Evolutionary conservation across 768 basidiomycete species (phyloP).

Genomic region (Mrakia gelida): DNA sequence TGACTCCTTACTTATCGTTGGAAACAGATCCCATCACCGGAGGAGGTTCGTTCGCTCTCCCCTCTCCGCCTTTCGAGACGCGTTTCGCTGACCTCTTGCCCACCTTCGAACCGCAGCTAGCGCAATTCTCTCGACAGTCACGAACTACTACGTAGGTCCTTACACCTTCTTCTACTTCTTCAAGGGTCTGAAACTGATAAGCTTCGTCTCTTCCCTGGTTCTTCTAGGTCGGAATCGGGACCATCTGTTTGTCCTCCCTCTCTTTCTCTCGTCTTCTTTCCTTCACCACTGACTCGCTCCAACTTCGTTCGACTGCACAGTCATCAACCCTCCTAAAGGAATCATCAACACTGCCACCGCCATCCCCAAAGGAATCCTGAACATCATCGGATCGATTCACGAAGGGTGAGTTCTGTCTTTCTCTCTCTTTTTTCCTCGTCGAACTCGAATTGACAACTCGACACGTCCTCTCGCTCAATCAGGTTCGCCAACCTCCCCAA

Average conservation of each 20-base stretch:
- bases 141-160: slow-evolving; percentile 44
- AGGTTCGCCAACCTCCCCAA: slow-evolving; percentile 48
- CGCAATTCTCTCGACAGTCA: slow-evolving; percentile 54
- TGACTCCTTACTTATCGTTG: slow-evolving; percentile 30
- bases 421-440: background rate
- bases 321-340: slow-evolving; percentile 50
- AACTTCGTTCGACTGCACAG: background rate
- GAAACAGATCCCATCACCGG: slow-evolving; percentile 49
- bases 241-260: background rate
- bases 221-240: background rate
- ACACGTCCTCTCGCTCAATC: background rate
- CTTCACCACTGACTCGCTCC: background rate
- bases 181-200: no score
- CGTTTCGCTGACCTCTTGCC: no score
- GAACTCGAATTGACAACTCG: background rate
- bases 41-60: slow-evolving; percentile 35
- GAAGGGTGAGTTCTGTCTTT: slow-evolving; percentile 44
- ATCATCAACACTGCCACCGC: slow-evolving; percentile 52
- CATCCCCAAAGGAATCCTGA: slow-evolving; percentile 47
- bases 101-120: slow-evolving; percentile 35
- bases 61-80: no score
- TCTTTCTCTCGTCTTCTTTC: background rate
- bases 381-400: slow-evolving; percentile 44
- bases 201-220: no score
- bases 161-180: no score